Evolutionary conservation across 1,284 basidiomycete species (phyloP), one percentile per base, ranked within the genome.

Genomic region (Cryptococcus floricola): DNA sequence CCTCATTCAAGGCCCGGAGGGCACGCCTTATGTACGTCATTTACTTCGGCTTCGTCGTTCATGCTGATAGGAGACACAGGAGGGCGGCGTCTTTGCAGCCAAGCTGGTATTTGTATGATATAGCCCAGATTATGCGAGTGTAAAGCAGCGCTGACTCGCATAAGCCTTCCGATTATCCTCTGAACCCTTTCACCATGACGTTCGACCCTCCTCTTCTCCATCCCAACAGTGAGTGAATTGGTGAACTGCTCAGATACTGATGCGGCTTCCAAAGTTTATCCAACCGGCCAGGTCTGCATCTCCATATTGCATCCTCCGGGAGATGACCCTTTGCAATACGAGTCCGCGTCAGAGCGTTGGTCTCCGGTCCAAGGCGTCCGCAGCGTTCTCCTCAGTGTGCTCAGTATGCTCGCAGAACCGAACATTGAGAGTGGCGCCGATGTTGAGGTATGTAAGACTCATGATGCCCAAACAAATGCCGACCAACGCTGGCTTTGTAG

Each of bases 341-440:
- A 99, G 74, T 86, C 88, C 60, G 93, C 95, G 0, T 92, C 89
- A 27, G 96, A 99, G 75, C 85, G 96, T 43, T 99, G 96, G 96
- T 94, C 90, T 58, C 96, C 96, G 16, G 94, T 98, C 4, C 76
- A 77, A 63, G 74, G 75, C 5, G 91, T 98, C 44, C 91, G 98
- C 79, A 97, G 96, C 75, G 96, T 98, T 59, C 83, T 94, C 53
- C 81, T 98, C 6, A 93, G 90, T 65, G 95, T 98, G 19, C 87
- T 98, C 64, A 95, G 91, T 54, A 98, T 99, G 95, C 84, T 99
- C n/a, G 94, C 96, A 87, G 95, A 98, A 80, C 96, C 96, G n/a
- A 99, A 99, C 77, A 83, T 98, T 53, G 96, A 99, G 79, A 92
- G 89, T 63, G 95, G 95, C 37, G 96, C 96, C 47, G 98, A 98